Base-by-base conservation (phyloP, 1,139 yeast genomes). In the Nadsonia starkeyi-henricii region DNA sequence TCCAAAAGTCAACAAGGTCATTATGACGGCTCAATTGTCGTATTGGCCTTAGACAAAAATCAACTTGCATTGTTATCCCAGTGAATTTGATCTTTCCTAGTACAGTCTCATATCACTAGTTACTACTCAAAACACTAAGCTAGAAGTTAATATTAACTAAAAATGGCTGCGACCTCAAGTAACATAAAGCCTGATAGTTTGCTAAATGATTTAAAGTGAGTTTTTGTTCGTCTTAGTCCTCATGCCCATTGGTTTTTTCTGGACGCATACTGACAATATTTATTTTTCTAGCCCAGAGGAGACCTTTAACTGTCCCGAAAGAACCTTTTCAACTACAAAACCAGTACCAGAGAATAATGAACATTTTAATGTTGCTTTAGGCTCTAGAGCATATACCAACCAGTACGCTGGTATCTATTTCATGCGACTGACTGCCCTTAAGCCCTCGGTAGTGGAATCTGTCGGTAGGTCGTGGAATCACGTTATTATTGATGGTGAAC, bases 321-420 rank as follows among this genome's bases (percentile, higher is more conserved):
- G 39, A n/a, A 3, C 17, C 15, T 12, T 33, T 9, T 33, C 39
- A 13, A 13, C 17, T 7, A 15, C 39, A 12, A 12, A 15, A 33
- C 39, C 39, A 13, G 17, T 33, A n/a, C 39, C 39, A 4, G 39
- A 33, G 17, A 33, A 33, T 33, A n/a, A 5, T 33, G 39, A 33
- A n/a, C 39, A 33, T 33, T 33, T 33, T 33, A 12, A 33, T n/a
- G 17, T 33, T 12, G 39, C 15, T 3, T n/a, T 33, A 13, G 39
- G 39, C 17, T 33, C 39, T 5, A 12, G 39, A n/a, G 4, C 39
- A 9, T 86, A 83, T 60, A 74, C 72, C 33, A 73, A 74, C 43
- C 97, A 89, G 63, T 89, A 79, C 64, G 85, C 79, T 51, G 71
- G 79, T 44, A 71, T 86, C 65, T 89, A 89, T 62, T 81, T 75